Base-by-base conservation (phyloP, 768 basidiomycete species). In the Auricularia sp. region DNA sequence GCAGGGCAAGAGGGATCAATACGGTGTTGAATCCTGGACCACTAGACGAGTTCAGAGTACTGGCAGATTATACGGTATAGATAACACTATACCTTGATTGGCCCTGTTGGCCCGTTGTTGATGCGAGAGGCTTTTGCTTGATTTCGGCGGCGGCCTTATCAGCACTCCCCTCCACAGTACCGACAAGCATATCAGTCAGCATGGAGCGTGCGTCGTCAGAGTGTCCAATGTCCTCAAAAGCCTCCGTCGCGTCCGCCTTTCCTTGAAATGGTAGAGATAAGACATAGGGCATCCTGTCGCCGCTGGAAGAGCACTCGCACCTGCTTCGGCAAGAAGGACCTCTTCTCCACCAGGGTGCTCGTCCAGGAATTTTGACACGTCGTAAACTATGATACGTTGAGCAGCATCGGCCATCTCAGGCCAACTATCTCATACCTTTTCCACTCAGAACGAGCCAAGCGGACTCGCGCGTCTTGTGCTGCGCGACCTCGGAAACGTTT, bases 1-100 rank as follows among this genome's bases (percentile, higher is more conserved):
- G 77, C 34, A 92, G 76, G 56, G 79, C 84, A 51, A 95, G 81
- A 63, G 94, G 94, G 29, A 93, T 72, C 71, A 58, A 36, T 24
- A 68, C 47, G 21, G 56, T 66, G 54, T 59, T 61, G 47, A 62
- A 51, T 44, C 64, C 56, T 47, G 56, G 69, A 29, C 56, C 56
- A 34, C 56, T 35, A 29, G 7, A 33, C 24, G 6, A 51, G 47
- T 21, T 42, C 39, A 42, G 7, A 8, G 8, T 7, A 42, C 39
- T 29, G 29, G 29, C 29, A 29, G 29, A 29, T 29, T 29, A 29
- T 29, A 29, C 29, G 29, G 29, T 29, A 29, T 29, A 29, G 29
- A 29, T 29, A 29, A 29, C 2, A 29, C 29, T 29, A 29, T 29
- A 29, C 29, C 29, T 29, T 29, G 29, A 29, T 2, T 29, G 29